These are phyloP conservation scores for Lenzites betulinus DNA, from an alignment of 768 basidiomycete genomes.

Conservation along the genomic window DNA sequence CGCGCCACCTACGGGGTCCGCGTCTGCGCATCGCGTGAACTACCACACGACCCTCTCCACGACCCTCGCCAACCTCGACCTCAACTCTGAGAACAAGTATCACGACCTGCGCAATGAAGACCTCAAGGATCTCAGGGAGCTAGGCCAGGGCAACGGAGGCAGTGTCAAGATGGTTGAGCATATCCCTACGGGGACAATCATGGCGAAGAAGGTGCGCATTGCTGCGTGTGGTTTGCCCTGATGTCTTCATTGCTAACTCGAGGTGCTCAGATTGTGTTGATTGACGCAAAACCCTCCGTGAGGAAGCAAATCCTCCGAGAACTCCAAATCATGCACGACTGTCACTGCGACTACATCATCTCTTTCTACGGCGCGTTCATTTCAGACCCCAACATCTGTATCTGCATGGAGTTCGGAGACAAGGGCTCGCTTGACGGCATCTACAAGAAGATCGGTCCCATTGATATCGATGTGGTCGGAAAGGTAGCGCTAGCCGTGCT, in stretches of 20 bases:
- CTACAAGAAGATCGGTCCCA: slow-evolving; percentile 93
- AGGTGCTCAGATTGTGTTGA: slow-evolving; percentile 77
- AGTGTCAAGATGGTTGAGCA: slow-evolving; percentile 97
- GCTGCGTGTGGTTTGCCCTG: background rate
- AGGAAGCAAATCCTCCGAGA: slow-evolving; percentile 98
- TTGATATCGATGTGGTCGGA: slow-evolving; percentile 90
- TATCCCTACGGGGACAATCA: slow-evolving; percentile 83
- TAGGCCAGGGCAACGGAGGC: slow-evolving; percentile 96
- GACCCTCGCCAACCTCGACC: slow-evolving; percentile 83
- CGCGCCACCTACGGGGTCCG: slow-evolving; percentile 51
- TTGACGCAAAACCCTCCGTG: slow-evolving; percentile 94
- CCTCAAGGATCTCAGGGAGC: slow-evolving; percentile 84
- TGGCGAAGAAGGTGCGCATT: slow-evolving; percentile 94
- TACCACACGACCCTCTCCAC: slow-evolving; percentile 81
- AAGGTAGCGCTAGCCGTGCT: slow-evolving; percentile 94
- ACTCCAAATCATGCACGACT: slow-evolving; percentile 99
- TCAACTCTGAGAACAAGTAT: slow-evolving; percentile 82
- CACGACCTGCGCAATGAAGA: slow-evolving; percentile 85
- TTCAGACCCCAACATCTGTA: slow-evolving; percentile 97
- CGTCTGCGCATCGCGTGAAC: slow-evolving; percentile 61
- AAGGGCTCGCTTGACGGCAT: slow-evolving; percentile 93
- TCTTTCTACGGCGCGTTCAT: slow-evolving; percentile 97
- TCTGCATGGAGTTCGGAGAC: slow-evolving; percentile 98
- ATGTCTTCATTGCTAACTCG: slow-evolving; percentile 1
- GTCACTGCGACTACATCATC: slow-evolving; percentile 90